These are phyloP conservation scores for Geranium brycei DNA, from an alignment of 345 rosid species.

Conservation along the genomic window DNA sequence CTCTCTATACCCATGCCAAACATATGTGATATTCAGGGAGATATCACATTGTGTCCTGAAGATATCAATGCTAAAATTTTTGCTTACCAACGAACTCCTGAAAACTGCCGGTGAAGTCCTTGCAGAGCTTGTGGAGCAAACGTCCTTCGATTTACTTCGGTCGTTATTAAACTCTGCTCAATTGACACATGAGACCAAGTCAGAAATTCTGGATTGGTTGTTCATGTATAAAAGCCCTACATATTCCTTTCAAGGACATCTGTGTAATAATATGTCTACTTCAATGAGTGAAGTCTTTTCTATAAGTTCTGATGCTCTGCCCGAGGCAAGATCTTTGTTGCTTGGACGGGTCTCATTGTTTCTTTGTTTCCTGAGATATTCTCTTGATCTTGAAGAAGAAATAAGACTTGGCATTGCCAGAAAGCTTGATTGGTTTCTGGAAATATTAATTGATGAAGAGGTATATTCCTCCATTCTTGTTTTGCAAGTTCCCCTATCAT, in stretches of 20 bases:
- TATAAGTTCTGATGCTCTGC: conserved; percentile 24
- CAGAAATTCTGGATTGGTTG: conserved; percentile 51
- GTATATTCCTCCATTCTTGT: conserved; percentile 53
- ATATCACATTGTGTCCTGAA: conserved; percentile 36
- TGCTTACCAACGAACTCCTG: conserved; percentile 37
- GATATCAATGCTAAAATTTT: conserved; percentile 49
- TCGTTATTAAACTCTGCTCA: conserved; percentile 51
- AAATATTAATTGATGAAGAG: conserved; percentile 39
- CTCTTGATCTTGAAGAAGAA: conserved; percentile 36
- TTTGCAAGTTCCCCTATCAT: conserved; percentile 44
- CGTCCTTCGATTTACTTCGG: conserved; percentile 42
- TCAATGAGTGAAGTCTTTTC: conserved; percentile 41
- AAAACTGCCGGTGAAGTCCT: conserved; percentile 51
- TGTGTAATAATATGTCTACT: conserved; percentile 13
- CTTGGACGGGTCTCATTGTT: conserved; percentile 48
- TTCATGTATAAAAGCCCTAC: conserved; percentile 27
- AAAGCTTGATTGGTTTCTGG: conserved; percentile 64
- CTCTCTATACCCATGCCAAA: conserved; percentile 56
- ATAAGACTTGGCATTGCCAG: conserved; percentile 29
- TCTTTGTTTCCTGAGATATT: conserved; percentile 43
- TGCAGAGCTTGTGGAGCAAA: conserved; percentile 68
- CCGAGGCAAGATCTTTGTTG: conserved; percentile 21
- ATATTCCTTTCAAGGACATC: conserved; percentile 16
- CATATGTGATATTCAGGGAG: conserved; percentile 44
- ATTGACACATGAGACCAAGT: conserved; percentile 36